phyloP scores from a whole-genome alignment of 768 basidiomycete species.

The Russula griseocarnosa region DNA sequence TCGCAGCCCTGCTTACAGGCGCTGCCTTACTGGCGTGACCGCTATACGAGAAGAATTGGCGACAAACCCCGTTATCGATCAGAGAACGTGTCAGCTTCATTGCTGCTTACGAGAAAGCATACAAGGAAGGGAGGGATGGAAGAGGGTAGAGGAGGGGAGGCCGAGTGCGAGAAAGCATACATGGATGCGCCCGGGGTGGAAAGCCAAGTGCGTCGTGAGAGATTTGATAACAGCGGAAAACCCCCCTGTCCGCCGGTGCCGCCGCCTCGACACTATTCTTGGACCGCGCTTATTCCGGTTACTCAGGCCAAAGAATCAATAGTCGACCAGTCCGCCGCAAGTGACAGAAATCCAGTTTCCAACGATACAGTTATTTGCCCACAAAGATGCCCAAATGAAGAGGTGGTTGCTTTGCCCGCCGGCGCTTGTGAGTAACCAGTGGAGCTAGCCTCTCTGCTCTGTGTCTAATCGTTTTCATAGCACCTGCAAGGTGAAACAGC shows the following conservation, averaged over 20 bases:
- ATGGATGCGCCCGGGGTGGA: no score
- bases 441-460: not conserved
- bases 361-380: not conserved
- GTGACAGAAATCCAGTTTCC: not conserved
- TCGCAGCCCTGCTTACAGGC: not conserved
- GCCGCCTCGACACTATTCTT: no score
- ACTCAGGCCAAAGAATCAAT: not conserved
- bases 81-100: not conserved
- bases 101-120: not conserved
- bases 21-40: not conserved
- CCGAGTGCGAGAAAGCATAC: not conserved
- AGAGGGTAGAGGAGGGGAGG: not conserved
- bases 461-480: not conserved
- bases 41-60: not conserved
- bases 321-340: not conserved
- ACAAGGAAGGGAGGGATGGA: not conserved
- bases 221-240: no score
- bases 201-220: no score
- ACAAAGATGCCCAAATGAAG: not conserved
- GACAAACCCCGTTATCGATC: not conserved
- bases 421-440: not conserved
- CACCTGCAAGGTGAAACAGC: not conserved
- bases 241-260: no score
- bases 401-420: no score
- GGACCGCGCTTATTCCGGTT: not conserved